A percentile compares a stretch with the other conserved stretches of the same genome.
Conservation (phyloP, 768 basidiomycete genomes). For the Rhizopogon roseolus region DNA sequence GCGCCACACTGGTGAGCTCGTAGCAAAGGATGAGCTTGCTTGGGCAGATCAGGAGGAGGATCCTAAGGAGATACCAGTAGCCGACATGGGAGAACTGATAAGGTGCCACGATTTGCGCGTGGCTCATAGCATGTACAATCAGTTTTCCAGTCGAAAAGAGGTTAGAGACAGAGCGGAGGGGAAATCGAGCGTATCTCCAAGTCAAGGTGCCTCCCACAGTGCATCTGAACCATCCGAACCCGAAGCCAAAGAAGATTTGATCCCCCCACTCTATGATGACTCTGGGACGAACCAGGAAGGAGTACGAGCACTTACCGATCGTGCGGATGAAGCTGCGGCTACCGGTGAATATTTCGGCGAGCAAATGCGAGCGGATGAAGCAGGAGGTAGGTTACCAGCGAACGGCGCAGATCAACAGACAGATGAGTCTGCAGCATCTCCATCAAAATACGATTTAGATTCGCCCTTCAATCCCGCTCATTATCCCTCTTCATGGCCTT, state of each 20-base stretch:
- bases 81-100: constrained; percentile 14
- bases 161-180: neutral
- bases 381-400: neutral
- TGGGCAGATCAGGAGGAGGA: constrained; percentile 18
- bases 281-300: neutral
- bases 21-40: constrained; percentile 8
- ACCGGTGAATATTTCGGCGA: neutral
- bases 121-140: neutral
- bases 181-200: neutral
- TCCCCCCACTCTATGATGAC: neutral
- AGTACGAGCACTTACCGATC: neutral
- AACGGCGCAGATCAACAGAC: neutral
- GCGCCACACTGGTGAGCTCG: constrained; percentile 11
- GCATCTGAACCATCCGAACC: too few relatives aligned
- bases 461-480: constrained; percentile 27
- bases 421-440: neutral
- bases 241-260: neutral
- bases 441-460: neutral
- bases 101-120: constrained; percentile 5
- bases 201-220: too few relatives aligned
- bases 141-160: constrained; percentile 2
- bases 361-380: neutral
- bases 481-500: constrained; percentile 39
- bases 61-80: constrained; percentile 13
- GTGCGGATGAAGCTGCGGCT: neutral